Conservation (phyloP, 306 rosid genomes). For the Corylus americana region DNA sequence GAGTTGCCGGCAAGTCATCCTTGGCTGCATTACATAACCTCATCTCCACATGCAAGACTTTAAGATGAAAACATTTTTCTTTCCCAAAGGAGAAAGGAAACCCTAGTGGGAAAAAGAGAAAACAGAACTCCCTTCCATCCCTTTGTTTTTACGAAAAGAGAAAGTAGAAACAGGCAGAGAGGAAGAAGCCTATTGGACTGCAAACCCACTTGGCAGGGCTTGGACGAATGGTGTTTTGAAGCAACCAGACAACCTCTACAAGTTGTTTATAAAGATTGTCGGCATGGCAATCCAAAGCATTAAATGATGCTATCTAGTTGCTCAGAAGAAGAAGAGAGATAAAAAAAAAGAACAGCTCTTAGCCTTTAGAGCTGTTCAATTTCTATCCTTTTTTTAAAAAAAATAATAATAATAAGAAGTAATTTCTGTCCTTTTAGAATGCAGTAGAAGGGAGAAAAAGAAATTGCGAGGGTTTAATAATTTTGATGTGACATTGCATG, state of each 20-base stretch:
- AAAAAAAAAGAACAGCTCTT: constrained; percentile 9
- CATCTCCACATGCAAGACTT: constrained; percentile 87
- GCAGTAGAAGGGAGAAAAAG: constrained; percentile 15
- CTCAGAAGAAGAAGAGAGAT: too few species aligned
- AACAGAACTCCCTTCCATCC: not conserved
- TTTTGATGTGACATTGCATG: constrained; percentile 56
- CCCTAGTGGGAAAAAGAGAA: constrained; percentile 31
- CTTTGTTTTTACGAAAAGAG: constrained; percentile 24
- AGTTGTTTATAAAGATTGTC: constrained; percentile 21
- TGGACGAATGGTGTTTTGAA: constrained; percentile 46
- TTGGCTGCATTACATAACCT: constrained; percentile 88
- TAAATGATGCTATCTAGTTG: constrained; percentile 33
- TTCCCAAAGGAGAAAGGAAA: constrained; percentile 53
- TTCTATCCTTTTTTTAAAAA: constrained; percentile 5
- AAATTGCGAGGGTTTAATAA: constrained; percentile 25
- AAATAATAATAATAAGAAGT: too few species aligned
- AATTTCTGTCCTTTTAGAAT: constrained; percentile 10
- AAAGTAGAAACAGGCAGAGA: constrained; percentile 33
- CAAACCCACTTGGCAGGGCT: constrained; percentile 43
- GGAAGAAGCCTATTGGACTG: constrained; percentile 59
- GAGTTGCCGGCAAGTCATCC: constrained; percentile 95
- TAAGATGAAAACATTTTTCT: constrained; percentile 38
- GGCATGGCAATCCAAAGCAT: constrained; percentile 27
- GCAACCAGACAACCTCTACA: constrained; percentile 14
- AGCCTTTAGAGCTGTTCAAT: constrained; percentile 23